Evolutionary conservation across 1,284 basidiomycete genomes (phyloP).

Genomic region (Sporisorium sorghi): DNA sequence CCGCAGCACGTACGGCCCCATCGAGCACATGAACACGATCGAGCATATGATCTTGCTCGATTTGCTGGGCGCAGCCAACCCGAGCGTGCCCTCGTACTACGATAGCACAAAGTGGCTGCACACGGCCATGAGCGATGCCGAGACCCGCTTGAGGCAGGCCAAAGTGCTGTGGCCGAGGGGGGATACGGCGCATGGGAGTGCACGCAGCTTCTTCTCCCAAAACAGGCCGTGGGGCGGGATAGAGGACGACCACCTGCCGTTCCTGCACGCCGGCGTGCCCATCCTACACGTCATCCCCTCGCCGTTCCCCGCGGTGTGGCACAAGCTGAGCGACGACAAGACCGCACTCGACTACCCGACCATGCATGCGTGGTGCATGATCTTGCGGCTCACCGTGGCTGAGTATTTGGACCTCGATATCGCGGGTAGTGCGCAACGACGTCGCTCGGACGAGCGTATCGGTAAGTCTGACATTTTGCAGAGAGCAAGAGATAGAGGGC

Average conservation of each 20-base stretch:
- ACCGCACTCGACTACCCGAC: constrained; percentile 86
- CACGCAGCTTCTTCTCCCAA: constrained; percentile 34
- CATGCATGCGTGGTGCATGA: constrained; percentile 82
- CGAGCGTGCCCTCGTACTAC: constrained; percentile 59
- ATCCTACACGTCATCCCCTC: constrained; percentile 89
- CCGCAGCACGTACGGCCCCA: constrained; percentile 33
- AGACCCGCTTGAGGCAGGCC: constrained; percentile 38
- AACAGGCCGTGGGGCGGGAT: constrained; percentile 75
- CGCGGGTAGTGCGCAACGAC: not conserved
- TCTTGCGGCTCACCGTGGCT: constrained; percentile 86
- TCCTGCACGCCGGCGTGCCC: constrained; percentile 84
- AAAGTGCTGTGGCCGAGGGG: constrained; percentile 46
- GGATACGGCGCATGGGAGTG: constrained; percentile 7
- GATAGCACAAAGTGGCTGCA: constrained; percentile 60
- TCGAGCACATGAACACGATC: constrained; percentile 62
- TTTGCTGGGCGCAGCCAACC: constrained; percentile 58
- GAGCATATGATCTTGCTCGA: constrained; percentile 66
- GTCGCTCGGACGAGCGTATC: too few relatives aligned
- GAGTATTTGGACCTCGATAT: constrained; percentile 83
- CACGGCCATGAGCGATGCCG: constrained; percentile 41
- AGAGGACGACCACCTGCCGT: constrained; percentile 95
- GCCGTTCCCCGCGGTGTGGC: constrained; percentile 94
- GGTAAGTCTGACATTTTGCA: too few relatives aligned
- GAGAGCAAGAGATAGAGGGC: not conserved
- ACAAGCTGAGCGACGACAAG: constrained; percentile 88